phyloP scores from a whole-genome alignment of 768 basidiomycete species.

The Dioszegia crocea region DNA sequence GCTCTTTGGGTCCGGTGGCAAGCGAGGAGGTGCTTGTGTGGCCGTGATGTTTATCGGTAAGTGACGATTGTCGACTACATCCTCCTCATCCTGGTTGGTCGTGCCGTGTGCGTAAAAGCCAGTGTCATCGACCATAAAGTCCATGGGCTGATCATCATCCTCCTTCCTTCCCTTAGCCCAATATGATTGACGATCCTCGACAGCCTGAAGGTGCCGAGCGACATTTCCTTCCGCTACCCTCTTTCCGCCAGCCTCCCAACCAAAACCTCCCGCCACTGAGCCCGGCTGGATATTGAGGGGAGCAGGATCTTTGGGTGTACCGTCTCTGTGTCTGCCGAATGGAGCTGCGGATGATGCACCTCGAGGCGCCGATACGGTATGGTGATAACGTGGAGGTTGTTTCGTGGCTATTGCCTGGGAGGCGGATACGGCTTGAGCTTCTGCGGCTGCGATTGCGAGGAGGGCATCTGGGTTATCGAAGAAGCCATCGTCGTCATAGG shows the following conservation, averaged over 20 bases:
- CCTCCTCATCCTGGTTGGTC: constrained; percentile 9
- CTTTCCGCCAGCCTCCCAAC: constrained; percentile 39
- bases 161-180: constrained; percentile 14
- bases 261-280: constrained; percentile 23
- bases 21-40: not conserved
- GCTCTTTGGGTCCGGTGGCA: not conserved
- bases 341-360: constrained; percentile 9
- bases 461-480: constrained; percentile 28
- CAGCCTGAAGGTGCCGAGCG: constrained; percentile 24
- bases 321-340: constrained; percentile 5
- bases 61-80: constrained; percentile 21
- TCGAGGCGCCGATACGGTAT: constrained; percentile 27
- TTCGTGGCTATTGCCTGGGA: constrained; percentile 21
- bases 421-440: constrained; percentile 17
- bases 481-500: constrained; percentile 37
- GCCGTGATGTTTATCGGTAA: not conserved
- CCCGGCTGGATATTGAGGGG: constrained; percentile 38
- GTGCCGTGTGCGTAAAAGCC: constrained; percentile 12
- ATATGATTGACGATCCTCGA: constrained; percentile 22
- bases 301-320: constrained; percentile 16
- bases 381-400: constrained; percentile 19
- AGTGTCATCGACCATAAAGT: constrained; percentile 8
- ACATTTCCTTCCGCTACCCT: constrained; percentile 26
- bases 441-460: constrained; percentile 19
- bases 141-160: constrained; percentile 12